These are phyloP conservation scores for Exophiala sp. DNA, from an alignment of 2,329 filamentous ascomycete genomes.

Conservation along the genomic window DNA sequence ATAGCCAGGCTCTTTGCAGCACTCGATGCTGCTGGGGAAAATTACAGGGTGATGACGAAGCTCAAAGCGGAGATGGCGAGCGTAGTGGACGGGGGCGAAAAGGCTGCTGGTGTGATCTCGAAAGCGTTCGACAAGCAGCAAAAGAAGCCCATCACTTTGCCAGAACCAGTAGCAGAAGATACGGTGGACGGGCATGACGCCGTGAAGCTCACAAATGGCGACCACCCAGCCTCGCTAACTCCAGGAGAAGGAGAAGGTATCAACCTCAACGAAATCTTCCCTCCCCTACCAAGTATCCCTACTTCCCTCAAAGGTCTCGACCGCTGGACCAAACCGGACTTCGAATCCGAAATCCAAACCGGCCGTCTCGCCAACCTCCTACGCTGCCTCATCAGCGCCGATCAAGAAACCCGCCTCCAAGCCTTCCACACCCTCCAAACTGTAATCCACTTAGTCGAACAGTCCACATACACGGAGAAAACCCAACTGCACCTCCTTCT, in stretches of 20 bases:
- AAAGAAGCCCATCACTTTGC: constrained; percentile 12
- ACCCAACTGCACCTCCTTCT: constrained; percentile 66
- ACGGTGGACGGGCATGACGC: constrained; percentile 1
- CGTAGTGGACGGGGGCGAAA: constrained; percentile 38
- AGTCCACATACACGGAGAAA: constrained; percentile 66
- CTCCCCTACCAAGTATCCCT: constrained; percentile 46
- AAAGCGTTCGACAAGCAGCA: constrained; percentile 37
- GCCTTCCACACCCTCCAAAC: constrained; percentile 65
- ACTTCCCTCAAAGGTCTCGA: constrained; percentile 46
- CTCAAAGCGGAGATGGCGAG: constrained; percentile 45
- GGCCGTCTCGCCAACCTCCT: constrained; percentile 66
- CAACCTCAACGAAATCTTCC: constrained; percentile 54
- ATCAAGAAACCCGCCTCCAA: constrained; percentile 74
- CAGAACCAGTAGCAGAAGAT: neutral
- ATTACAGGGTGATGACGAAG: constrained; percentile 43
- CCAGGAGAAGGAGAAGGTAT: constrained; percentile 15
- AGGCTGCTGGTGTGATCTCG: constrained; percentile 33
- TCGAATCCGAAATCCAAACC: constrained; percentile 74
- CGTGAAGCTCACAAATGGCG: neutral
- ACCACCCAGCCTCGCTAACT: neutral
- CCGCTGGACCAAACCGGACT: constrained; percentile 55
- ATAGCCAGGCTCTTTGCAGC: constrained; percentile 57
- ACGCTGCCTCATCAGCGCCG: constrained; percentile 69
- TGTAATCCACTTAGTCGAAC: constrained; percentile 40
- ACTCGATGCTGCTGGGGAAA: constrained; percentile 53